Percentiles rank a stretch among this genome's conserved stretches.
Evolutionary conservation across 2,329 filamentous ascomycete species (phyloP).

Genomic region (Aureobasidium lini): DNA sequence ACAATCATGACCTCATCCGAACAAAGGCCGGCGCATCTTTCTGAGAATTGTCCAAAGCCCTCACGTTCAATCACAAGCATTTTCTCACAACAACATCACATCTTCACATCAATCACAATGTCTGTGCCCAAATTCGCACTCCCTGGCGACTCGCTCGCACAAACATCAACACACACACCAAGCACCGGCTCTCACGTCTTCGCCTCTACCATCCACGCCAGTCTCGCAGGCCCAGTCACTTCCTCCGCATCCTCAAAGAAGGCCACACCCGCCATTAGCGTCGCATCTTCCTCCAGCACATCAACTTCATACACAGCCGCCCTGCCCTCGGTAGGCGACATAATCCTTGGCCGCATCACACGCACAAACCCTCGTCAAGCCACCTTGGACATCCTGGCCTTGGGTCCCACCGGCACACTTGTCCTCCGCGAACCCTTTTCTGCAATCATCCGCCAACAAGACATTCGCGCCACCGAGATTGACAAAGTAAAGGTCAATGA

Average conservation of each 20-base stretch:
- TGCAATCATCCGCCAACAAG: slow-evolving; percentile 49
- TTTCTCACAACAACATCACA: background rate
- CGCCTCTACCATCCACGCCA: slow-evolving; percentile 67
- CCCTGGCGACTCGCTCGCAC: slow-evolving; percentile 74
- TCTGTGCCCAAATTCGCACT: slow-evolving; percentile 48
- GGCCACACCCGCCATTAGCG: slow-evolving; percentile 30
- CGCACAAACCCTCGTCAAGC: slow-evolving; percentile 81
- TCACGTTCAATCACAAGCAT: background rate
- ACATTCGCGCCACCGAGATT: slow-evolving; percentile 91
- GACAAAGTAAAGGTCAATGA: slow-evolving; percentile 88
- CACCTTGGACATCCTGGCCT: slow-evolving; percentile 75
- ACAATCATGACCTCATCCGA: slow-evolving; percentile 2
- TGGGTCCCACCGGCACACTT: slow-evolving; percentile 47
- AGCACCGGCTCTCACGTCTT: slow-evolving; percentile 81
- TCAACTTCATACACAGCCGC: slow-evolving; percentile 48
- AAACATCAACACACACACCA: slow-evolving; percentile 57
- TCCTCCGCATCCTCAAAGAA: slow-evolving; percentile 46
- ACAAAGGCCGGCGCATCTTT: slow-evolving; percentile 8
- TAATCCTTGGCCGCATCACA: slow-evolving; percentile 77
- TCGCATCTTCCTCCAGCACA: slow-evolving; percentile 18
- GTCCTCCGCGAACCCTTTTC: slow-evolving; percentile 24
- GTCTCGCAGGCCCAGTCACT: slow-evolving; percentile 60
- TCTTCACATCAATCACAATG: background rate
- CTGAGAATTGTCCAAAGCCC: background rate
- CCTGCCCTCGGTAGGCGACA: slow-evolving; percentile 72